phyloP scores from a whole-genome alignment of 2,329 filamentous ascomycete genomes.

The Colletotrichum liaoningense region DNA sequence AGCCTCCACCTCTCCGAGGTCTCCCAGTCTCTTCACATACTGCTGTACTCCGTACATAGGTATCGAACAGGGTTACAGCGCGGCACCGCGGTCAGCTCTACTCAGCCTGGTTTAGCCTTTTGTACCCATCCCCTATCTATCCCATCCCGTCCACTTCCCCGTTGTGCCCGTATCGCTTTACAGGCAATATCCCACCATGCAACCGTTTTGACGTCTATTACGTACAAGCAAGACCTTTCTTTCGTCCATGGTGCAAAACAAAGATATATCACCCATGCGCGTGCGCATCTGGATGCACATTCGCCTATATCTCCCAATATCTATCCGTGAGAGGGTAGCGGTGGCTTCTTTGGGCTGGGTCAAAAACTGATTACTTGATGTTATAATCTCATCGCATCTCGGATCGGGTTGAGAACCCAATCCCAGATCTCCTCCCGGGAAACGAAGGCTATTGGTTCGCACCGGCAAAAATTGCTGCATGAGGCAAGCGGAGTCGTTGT shows the following conservation, averaged over 20 bases:
- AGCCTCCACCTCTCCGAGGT: background rate
- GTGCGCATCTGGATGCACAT: background rate
- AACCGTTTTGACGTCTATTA: slow-evolving; percentile 15
- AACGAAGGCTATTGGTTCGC: background rate
- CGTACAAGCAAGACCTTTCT: slow-evolving; percentile 24
- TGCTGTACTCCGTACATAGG: background rate
- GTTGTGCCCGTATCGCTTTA: slow-evolving; percentile 2
- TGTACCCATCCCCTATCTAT: slow-evolving; percentile 1
- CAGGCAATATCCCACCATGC: slow-evolving; percentile 27
- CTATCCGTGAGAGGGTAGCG: background rate
- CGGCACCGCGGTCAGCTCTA: background rate
- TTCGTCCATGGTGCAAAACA: background rate
- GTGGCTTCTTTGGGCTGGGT: too few species aligned
- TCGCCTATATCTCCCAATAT: background rate
- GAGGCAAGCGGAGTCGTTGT: background rate
- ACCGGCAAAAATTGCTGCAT: background rate
- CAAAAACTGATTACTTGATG: background rate
- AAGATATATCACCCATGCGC: background rate
- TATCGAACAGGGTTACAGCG: background rate
- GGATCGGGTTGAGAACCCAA: background rate
- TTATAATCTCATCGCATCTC: background rate
- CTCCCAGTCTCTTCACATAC: background rate
- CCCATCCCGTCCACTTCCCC: background rate
- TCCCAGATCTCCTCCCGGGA: background rate
- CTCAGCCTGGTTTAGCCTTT: background rate